Percentiles rank a stretch among this genome's conserved stretches.
Evolutionary conservation across 2,329 filamentous ascomycete genomes (phyloP).

Genomic region (Delphinella strobiligena): DNA sequence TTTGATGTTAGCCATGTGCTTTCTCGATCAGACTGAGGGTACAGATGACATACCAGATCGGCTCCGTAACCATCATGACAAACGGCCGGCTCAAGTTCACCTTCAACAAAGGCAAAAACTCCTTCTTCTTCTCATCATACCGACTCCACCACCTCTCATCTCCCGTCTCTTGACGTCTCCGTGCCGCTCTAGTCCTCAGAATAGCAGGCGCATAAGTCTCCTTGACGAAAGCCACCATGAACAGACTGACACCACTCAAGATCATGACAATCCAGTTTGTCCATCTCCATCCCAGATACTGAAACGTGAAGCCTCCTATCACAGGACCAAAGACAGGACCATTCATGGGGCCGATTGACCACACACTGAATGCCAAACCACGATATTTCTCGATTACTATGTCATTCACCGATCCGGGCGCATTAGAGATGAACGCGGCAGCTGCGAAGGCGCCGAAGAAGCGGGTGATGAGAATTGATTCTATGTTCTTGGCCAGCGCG

Average conservation of each 20-base stretch:
- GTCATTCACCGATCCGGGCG: conserved; percentile 72
- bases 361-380: conserved; percentile 72
- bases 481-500: conserved; percentile 55
- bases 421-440: conserved; percentile 70
- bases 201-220: conserved; percentile 70
- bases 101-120: conserved; percentile 56
- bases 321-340: conserved; percentile 52
- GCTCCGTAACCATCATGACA: conserved; percentile 64
- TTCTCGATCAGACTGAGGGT: too few species aligned
- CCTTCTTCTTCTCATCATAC: conserved; percentile 60
- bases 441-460: conserved; percentile 67
- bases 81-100: conserved; percentile 69
- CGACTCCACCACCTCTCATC: conserved; percentile 67
- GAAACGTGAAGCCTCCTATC: conserved; percentile 68
- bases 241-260: conserved; percentile 49
- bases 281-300: conserved; percentile 80
- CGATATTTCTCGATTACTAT: conserved; percentile 70
- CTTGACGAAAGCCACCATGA: conserved; percentile 47
- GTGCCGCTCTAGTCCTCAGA: conserved; percentile 53
- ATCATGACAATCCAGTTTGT: conserved; percentile 49
- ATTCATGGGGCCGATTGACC: conserved; percentile 75
- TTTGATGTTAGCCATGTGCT: too few species aligned
- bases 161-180: conserved; percentile 53
- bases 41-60: conserved; percentile 60
- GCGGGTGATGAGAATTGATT: conserved; percentile 56